Evolutionary conservation across 176 grass and related monocot genomes (phyloP).

Genomic region (Paspalum notatum): DNA sequence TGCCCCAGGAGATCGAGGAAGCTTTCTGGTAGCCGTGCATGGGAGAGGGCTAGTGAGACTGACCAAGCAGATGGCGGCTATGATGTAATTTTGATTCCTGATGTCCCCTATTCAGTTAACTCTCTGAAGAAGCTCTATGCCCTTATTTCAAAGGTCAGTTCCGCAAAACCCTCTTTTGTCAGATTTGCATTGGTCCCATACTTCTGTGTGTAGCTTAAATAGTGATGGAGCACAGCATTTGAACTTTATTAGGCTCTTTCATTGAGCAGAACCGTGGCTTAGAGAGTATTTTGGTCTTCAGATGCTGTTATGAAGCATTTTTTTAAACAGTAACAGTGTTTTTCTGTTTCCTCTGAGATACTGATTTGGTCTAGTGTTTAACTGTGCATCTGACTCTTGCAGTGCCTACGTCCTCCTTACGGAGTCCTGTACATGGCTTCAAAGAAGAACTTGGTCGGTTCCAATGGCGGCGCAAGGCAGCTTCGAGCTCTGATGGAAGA

Average conservation of each 20-base stretch:
- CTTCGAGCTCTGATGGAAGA: constrained; percentile 81
- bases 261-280: background rate
- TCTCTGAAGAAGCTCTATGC: constrained; percentile 85
- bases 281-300: background rate
- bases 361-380: background rate
- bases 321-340: background rate
- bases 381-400: constrained; percentile 31
- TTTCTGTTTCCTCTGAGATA: background rate
- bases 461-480: constrained; percentile 61
- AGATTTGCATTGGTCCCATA: background rate
- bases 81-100: constrained; percentile 86
- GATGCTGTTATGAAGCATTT: background rate
- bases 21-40: constrained; percentile 91
- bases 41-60: constrained; percentile 79
- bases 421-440: constrained; percentile 75
- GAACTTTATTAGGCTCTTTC: background rate
- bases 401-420: constrained; percentile 89
- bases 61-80: constrained; percentile 71
- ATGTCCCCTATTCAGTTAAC: constrained; percentile 57
- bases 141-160: constrained; percentile 85
- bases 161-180: background rate
- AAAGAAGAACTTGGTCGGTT: constrained; percentile 89
- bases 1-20: constrained; percentile 72
- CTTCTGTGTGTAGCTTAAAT: background rate
- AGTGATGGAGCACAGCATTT: background rate